phyloP scores from a whole-genome alignment of 257 asterid genomes.

The Solanum gandarillasii region DNA sequence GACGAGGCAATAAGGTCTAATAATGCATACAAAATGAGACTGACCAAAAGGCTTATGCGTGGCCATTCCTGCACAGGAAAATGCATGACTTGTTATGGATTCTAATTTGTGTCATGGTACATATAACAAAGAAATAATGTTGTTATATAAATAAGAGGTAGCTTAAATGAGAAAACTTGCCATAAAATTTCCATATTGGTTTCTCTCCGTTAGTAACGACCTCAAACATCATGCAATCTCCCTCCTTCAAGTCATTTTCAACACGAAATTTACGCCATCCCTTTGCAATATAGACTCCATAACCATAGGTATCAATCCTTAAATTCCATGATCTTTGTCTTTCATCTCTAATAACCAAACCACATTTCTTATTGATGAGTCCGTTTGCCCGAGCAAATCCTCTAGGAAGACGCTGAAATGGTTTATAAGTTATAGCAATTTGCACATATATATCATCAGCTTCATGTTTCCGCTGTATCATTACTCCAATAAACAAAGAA shows the following conservation, averaged over 20 bases:
- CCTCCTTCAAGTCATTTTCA: neutral
- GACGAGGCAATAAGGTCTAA: neutral
- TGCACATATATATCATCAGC: neutral
- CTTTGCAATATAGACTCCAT: neutral
- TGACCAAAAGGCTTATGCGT: neutral
- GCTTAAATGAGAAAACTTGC: neutral
- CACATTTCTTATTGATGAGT: neutral
- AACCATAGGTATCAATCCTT: neutral
- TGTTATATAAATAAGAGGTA: neutral
- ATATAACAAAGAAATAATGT: neutral
- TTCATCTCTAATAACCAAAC: neutral
- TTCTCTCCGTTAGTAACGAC: neutral
- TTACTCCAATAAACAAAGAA: neutral
- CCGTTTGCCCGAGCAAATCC: neutral
- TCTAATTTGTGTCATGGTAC: neutral
- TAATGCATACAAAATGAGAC: neutral
- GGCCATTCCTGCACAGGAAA: neutral
- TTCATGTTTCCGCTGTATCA: neutral
- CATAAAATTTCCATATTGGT: neutral
- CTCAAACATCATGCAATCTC: neutral
- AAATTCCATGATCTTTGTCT: neutral
- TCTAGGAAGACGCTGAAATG: neutral
- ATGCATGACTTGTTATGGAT: neutral
- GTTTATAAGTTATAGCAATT: neutral
- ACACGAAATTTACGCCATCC: neutral